Evolutionary conservation across 179 eudicot genomes (phyloP), one percentile per base, ranked within the genome.

Genomic region (Nepenthes alata): DNA sequence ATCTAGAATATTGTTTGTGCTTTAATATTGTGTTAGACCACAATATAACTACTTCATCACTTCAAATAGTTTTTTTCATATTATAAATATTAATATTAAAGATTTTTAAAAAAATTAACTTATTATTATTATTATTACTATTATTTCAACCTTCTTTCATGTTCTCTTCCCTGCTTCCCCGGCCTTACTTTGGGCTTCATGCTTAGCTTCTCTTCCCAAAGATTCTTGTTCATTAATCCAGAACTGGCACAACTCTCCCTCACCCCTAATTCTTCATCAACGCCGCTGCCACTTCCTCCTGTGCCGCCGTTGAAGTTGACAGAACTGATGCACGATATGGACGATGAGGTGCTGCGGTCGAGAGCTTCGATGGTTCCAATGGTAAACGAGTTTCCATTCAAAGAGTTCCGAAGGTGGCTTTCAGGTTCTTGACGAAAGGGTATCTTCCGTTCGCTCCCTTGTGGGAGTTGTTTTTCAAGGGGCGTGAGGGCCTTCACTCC

Each of bases 371-470:
- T 58, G 63, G 63, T 58, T 0, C 57, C 63, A 15, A 59, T 35
- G 13, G 37, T 59, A 45, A 47, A 57, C 10, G 61, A 71, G 9
- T 56, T 7, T 55, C 76, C 76, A 2, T 68, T 53, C 35, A 15
- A 49, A 57, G 66, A n/a, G 69, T 45, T 1, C 76, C 76, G 0
- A 78, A 74, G 70, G 48, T 78, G 2, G 82, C 82, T 39, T 78
- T 78, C 61, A 74, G 74, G 82, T 78, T 78, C 70, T 54, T 78
- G 55, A 74, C 70, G 5, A 65, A 61, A 47, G 76, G 78, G 53
- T 50, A 74, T 8, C 72, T 78, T 45, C 61, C 68, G 2, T 57
- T 78, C 3, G 71, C 79, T 3, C 78, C 81, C 3, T 53, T 77
- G 14, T 77, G 81, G 81, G 25, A 16, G 59, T 51, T 11, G 38